Evolutionary conservation across 257 asterid genomes (phyloP).

Genomic region (Voacanga thouarsii): DNA sequence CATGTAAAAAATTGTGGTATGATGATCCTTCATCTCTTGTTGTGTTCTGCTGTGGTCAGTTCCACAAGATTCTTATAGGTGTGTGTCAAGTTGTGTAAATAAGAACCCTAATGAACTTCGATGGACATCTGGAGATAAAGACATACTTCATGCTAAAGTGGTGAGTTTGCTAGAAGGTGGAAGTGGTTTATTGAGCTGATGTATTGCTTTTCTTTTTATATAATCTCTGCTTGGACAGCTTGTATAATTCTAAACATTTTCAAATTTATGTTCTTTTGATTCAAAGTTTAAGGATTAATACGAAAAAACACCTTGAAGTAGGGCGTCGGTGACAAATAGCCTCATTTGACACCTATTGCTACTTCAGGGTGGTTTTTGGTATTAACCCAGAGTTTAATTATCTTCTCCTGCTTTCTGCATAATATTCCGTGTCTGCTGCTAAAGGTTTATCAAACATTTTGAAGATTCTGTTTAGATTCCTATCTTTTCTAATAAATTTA

Average conservation of each 20-base stretch:
- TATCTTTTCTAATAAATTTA: neutral
- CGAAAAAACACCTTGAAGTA: too few species aligned
- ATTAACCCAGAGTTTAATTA: too few species aligned
- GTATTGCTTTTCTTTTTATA: neutral
- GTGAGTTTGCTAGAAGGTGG: conserved; percentile 22
- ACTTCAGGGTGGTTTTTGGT: too few species aligned
- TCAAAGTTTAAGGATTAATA: neutral
- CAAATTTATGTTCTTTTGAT: neutral
- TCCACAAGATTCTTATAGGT: conserved; percentile 18
- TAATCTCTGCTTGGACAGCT: neutral
- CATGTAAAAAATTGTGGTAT: conserved; percentile 1
- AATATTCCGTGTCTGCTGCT: neutral
- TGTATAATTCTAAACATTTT: neutral
- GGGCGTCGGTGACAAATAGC: too few species aligned
- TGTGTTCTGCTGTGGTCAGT: conserved; percentile 21
- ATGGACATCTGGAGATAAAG: conserved; percentile 29
- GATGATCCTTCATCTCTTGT: neutral
- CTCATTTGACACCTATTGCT: too few species aligned
- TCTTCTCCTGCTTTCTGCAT: neutral
- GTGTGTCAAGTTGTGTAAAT: conserved; percentile 18
- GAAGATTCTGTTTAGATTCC: neutral
- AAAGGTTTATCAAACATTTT: neutral
- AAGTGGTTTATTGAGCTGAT: neutral
- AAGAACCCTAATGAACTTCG: conserved; percentile 31
- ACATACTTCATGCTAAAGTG: conserved; percentile 13